These are phyloP conservation scores for Aquilaria sinensis DNA, from an alignment of 345 rosid species.

Conservation along the genomic window DNA sequence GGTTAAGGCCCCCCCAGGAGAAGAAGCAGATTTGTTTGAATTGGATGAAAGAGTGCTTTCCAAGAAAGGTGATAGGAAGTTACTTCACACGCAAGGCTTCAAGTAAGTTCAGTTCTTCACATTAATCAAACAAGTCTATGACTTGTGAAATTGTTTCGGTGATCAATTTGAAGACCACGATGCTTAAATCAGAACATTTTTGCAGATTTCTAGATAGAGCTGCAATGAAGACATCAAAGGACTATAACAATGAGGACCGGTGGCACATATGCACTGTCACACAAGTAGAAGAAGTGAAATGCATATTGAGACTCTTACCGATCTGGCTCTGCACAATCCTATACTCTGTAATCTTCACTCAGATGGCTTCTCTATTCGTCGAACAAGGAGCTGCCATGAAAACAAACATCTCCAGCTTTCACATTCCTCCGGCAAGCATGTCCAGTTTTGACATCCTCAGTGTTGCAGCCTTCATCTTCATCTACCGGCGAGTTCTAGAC, in stretches of 20 bases:
- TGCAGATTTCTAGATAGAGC: constrained; percentile 89
- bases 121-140: not conserved
- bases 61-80: constrained; percentile 39
- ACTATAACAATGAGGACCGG: constrained; percentile 37
- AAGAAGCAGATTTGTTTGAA: constrained; percentile 42
- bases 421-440: constrained; percentile 93
- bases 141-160: not conserved
- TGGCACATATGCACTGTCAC: constrained; percentile 83
- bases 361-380: constrained; percentile 98
- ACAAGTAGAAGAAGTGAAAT: constrained; percentile 97
- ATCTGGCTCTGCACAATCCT: constrained; percentile 97
- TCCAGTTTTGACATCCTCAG: constrained; percentile 92
- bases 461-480: constrained; percentile 67
- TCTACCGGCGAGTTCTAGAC: constrained; percentile 63
- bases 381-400: constrained; percentile 94
- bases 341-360: constrained; percentile 94
- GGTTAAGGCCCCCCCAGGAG: constrained; percentile 19
- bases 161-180: no score
- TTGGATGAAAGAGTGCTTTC: constrained; percentile 20
- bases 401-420: constrained; percentile 45
- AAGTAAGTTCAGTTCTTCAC: constrained; percentile 26
- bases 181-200: not conserved
- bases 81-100: constrained; percentile 72
- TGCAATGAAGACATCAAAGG: constrained; percentile 56
- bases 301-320: constrained; percentile 78